phyloP scores from a whole-genome alignment of 768 basidiomycete species.

The Collybiopsis luxurians region DNA sequence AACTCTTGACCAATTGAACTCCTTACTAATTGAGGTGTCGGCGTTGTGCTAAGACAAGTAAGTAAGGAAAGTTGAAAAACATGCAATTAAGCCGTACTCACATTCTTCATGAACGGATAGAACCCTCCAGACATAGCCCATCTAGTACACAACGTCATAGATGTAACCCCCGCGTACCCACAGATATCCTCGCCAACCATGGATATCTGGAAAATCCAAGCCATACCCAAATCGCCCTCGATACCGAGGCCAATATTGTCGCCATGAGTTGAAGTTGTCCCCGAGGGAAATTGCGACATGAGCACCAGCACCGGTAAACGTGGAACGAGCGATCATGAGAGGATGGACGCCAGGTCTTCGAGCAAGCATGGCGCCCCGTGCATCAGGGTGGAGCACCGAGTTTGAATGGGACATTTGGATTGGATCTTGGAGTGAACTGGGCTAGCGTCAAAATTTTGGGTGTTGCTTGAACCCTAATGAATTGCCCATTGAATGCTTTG shows the following conservation, averaged over 20 bases:
- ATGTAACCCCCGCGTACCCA: slow-evolving; percentile 61
- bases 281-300: slow-evolving; percentile 77
- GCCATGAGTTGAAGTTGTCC: slow-evolving; percentile 60
- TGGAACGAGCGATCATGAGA: slow-evolving; percentile 42
- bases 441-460: slow-evolving; percentile 37
- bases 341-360: slow-evolving; percentile 60
- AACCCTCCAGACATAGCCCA: slow-evolving; percentile 81
- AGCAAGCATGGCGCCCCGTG: slow-evolving; percentile 36
- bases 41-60: slow-evolving; percentile 45
- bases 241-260: slow-evolving; percentile 58
- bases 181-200: slow-evolving; percentile 80
- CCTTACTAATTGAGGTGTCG: slow-evolving; percentile 46
- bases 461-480: no score
- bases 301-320: slow-evolving; percentile 65
- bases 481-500: no score
- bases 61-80: neutral
- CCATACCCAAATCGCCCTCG: slow-evolving; percentile 65
- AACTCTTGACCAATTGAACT: no score
- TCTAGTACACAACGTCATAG: slow-evolving; percentile 66
- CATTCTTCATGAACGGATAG: slow-evolving; percentile 79
- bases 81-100: slow-evolving; percentile 30
- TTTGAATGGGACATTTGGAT: slow-evolving; percentile 37
- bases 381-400: slow-evolving; percentile 27
- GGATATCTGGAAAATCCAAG: slow-evolving; percentile 62
- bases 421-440: slow-evolving; percentile 32